A percentile compares a stretch with the other conserved stretches of the same genome.
phyloP scores from a whole-genome alignment of 2,329 filamentous ascomycete genomes.

The Aaosphaeria arxii region DNA sequence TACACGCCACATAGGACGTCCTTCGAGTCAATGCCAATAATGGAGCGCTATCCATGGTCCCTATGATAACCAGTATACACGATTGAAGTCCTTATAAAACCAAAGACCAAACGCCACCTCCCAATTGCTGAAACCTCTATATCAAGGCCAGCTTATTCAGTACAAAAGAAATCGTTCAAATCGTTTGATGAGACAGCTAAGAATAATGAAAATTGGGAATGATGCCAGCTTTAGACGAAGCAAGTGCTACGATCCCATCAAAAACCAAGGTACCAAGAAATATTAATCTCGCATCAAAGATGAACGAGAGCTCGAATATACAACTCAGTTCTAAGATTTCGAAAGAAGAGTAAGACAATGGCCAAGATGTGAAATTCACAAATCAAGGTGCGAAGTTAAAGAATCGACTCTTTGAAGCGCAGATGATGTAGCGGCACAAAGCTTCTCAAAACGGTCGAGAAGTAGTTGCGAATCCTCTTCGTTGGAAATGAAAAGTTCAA shows the following conservation, averaged over 20 bases:
- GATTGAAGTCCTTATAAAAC: background rate
- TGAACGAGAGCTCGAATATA: constrained; percentile 11
- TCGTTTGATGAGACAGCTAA: background rate
- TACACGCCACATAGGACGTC: constrained; percentile 1
- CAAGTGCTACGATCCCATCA: constrained; percentile 6
- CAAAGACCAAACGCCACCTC: too few species aligned
- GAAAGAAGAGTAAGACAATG: background rate
- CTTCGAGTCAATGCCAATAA: background rate
- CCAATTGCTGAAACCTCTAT: too few species aligned
- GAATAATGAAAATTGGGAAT: background rate
- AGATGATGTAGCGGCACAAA: constrained; percentile 32
- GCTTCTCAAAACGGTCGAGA: constrained; percentile 33
- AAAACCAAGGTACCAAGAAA: background rate
- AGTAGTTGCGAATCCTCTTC: constrained; percentile 38
- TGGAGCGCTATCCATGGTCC: background rate
- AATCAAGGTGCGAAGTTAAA: constrained; percentile 35
- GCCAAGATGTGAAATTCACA: constrained; percentile 8
- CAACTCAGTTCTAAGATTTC: constrained; percentile 1
- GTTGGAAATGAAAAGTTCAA: constrained; percentile 62
- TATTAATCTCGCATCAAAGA: constrained; percentile 5
- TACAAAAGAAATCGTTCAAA: too few species aligned
- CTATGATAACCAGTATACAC: background rate
- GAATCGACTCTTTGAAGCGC: constrained; percentile 30
- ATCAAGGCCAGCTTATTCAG: too few species aligned
- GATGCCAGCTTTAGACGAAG: constrained; percentile 12